phyloP scores from a whole-genome alignment of 768 basidiomycete species.

The Cyathus striatus region DNA sequence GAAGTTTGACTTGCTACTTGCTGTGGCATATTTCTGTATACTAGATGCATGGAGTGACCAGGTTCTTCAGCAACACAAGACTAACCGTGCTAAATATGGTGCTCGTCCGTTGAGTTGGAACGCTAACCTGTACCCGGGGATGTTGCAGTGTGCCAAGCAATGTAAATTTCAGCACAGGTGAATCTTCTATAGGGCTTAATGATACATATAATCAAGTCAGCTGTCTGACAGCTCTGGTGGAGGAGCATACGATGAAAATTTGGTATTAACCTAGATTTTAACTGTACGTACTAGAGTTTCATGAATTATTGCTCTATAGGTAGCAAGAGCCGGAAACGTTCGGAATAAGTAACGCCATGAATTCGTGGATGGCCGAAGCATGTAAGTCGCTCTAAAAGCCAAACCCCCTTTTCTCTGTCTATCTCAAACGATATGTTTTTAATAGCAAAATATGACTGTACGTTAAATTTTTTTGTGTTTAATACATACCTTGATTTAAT shows the following conservation, averaged over 20 bases:
- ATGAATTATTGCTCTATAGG: constrained; percentile 5
- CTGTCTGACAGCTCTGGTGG: constrained; percentile 1
- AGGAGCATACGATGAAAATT: constrained; percentile 21
- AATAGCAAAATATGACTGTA: constrained; percentile 18
- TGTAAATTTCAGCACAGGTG: constrained; percentile 22
- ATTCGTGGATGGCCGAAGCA: constrained; percentile 22
- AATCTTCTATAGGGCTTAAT: no score
- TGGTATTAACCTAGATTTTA: constrained; percentile 10
- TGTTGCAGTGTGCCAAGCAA: constrained; percentile 13
- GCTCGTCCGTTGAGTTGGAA: constrained; percentile 17
- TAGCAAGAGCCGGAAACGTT: constrained; percentile 11
- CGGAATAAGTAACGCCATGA: constrained; percentile 12
- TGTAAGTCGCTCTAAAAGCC: constrained; percentile 8
- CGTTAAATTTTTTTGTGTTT: no score
- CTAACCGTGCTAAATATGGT: constrained; percentile 14
- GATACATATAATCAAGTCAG: not conserved
- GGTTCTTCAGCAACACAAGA: constrained; percentile 10
- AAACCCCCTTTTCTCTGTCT: no score
- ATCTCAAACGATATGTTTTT: no score
- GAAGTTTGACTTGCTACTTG: no score
- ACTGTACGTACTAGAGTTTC: not conserved
- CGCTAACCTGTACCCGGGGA: constrained; percentile 10
- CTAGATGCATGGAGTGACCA: no score
- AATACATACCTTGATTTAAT: no score
- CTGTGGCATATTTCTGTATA: no score